A percentile compares a stretch with the other conserved stretches of the same genome.
Evolutionary conservation across 1,139 yeast genomes (phyloP).

Genomic region (Geotrichum citri-aurantii): DNA sequence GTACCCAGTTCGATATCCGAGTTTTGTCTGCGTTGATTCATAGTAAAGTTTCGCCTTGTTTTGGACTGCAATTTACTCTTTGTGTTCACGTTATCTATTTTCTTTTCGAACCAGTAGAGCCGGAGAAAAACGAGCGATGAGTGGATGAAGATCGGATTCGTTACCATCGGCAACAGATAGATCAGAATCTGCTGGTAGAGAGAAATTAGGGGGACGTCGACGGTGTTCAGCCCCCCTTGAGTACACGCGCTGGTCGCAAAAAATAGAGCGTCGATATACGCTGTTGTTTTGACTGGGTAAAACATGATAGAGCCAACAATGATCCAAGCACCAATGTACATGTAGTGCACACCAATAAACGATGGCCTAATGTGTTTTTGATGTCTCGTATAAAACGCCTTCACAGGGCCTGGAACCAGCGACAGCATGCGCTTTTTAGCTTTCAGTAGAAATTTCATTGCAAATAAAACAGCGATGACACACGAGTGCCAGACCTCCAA

Average conservation of each 20-base stretch:
- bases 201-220: conserved; percentile 54
- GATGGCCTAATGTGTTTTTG: not conserved
- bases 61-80: conserved; percentile 64
- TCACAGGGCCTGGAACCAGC: not conserved
- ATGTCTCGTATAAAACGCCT: not conserved
- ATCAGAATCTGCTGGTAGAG: conserved; percentile 69
- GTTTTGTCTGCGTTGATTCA: not conserved
- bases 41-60: conserved; percentile 6
- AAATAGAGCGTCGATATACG: conserved; percentile 76
- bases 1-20: not conserved
- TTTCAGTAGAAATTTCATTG: not conserved
- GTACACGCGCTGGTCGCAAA: conserved; percentile 72
- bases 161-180: conserved; percentile 45
- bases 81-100: conserved; percentile 74
- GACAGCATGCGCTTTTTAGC: not conserved
- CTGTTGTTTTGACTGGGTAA: conserved; percentile 60
- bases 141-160: conserved; percentile 89
- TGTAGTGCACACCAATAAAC: conserved; percentile 16
- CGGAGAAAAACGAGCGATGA: conserved; percentile 35
- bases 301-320: conserved; percentile 66
- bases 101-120: conserved; percentile 57
- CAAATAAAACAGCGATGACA: not conserved
- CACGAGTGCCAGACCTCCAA: not conserved
- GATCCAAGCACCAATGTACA: conserved; percentile 11
- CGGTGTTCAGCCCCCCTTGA: conserved; percentile 87